Evolutionary conservation across 768 basidiomycete genomes (phyloP).

Genomic region (Gautieria morchelliformis): DNA sequence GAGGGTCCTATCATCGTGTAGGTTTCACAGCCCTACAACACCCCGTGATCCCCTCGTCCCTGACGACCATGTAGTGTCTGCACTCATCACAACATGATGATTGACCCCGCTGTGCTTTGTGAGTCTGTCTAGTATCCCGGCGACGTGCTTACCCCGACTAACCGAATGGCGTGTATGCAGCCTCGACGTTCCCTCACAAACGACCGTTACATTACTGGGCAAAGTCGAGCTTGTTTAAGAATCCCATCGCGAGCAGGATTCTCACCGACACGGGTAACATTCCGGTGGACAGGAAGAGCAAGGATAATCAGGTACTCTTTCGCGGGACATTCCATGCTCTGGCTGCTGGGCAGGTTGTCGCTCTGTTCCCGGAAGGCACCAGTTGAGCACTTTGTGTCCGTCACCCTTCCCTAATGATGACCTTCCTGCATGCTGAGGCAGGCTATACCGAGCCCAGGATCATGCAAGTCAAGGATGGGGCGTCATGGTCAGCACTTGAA

Average conservation of each 20-base stretch:
- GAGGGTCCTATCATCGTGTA: slow-evolving; percentile 92
- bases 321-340: slow-evolving; percentile 84
- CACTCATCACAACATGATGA: slow-evolving; percentile 93
- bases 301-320: slow-evolving; percentile 84
- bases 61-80: slow-evolving; percentile 43
- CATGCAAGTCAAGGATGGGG: slow-evolving; percentile 70
- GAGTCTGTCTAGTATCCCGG: slow-evolving; percentile 23
- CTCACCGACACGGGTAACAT: slow-evolving; percentile 92
- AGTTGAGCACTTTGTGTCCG: slow-evolving; percentile 24
- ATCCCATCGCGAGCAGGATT: slow-evolving; percentile 65
- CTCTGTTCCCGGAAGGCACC: slow-evolving; percentile 89
- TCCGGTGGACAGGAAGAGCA: slow-evolving; percentile 90
- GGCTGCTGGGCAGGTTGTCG: slow-evolving; percentile 70
- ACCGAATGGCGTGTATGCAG: slow-evolving; percentile 30
- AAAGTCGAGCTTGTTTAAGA: slow-evolving; percentile 79
- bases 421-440: not conserved
- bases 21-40: slow-evolving; percentile 22
- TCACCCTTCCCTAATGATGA: not conserved
- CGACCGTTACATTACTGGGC: slow-evolving; percentile 89
- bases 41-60: not conserved
- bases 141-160: slow-evolving; percentile 11
- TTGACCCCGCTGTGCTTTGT: slow-evolving; percentile 81
- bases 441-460: slow-evolving; percentile 85
- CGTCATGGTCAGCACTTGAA: slow-evolving; percentile 91
- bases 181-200: slow-evolving; percentile 71